Percentiles rank a stretch among this genome's conserved stretches.
phyloP scores from a whole-genome alignment of 2,329 filamentous ascomycete species.

The Colletotrichum plurivorum region DNA sequence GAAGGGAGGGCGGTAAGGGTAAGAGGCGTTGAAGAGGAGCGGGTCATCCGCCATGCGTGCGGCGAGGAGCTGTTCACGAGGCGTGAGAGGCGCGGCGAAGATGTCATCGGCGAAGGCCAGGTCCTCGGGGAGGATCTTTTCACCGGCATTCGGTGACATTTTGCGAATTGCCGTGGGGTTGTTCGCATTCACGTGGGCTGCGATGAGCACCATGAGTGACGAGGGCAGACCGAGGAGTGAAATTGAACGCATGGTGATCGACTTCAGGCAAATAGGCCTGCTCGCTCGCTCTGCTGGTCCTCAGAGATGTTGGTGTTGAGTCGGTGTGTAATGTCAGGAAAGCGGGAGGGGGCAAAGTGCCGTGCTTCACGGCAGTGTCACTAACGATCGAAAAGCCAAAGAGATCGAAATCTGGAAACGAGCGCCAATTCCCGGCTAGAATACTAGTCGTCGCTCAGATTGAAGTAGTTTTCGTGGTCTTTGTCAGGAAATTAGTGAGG shows the following conservation, averaged over 20 bases:
- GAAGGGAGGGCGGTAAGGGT: slow-evolving; percentile 64
- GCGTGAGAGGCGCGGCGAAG: slow-evolving; percentile 41
- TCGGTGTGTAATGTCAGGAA: slow-evolving; percentile 8
- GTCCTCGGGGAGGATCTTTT: slow-evolving; percentile 82
- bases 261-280: background rate
- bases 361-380: slow-evolving; percentile 9
- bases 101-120: slow-evolving; percentile 61
- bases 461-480: background rate
- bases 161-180: slow-evolving; percentile 77
- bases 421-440: background rate
- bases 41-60: slow-evolving; percentile 47
- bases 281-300: background rate
- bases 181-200: slow-evolving; percentile 54
- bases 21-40: slow-evolving; percentile 35
- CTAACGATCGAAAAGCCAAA: background rate
- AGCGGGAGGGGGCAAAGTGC: background rate
- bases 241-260: slow-evolving; percentile 55
- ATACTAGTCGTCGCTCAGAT: background rate
- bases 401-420: background rate
- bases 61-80: slow-evolving; percentile 49
- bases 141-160: slow-evolving; percentile 77
- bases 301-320: slow-evolving; percentile 13
- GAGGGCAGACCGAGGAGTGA: slow-evolving; percentile 57
- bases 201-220: slow-evolving; percentile 62
- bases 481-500: slow-evolving; percentile 16